These are phyloP conservation scores for Penstemon barbatus DNA, from an alignment of 257 asterid genomes.

Conservation along the genomic window DNA sequence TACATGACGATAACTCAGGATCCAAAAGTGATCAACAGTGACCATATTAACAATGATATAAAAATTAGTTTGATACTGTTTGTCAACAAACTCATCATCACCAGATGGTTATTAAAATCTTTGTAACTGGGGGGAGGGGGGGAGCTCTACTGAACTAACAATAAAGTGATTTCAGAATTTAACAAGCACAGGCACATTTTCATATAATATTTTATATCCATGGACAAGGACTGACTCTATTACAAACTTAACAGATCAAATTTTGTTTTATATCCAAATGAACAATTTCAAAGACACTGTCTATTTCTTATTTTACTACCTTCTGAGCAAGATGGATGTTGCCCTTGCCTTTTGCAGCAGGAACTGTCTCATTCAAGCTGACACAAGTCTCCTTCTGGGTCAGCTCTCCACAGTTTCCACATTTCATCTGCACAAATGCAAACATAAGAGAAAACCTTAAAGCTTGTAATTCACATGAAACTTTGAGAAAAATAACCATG, in stretches of 20 bases:
- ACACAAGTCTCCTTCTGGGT: constrained; percentile 68
- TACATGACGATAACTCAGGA: constrained; percentile 20
- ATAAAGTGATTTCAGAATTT: neutral
- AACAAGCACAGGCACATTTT: neutral
- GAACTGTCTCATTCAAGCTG: constrained; percentile 58
- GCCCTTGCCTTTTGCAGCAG: constrained; percentile 65
- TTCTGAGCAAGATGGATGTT: constrained; percentile 66
- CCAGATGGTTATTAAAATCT: too few species aligned
- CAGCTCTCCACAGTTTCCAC: constrained; percentile 79
- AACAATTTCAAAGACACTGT: neutral
- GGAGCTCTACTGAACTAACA: neutral
- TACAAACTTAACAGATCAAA: neutral
- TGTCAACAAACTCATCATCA: neutral
- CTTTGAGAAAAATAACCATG: too few species aligned
- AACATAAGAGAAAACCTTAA: neutral
- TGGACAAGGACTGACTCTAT: neutral
- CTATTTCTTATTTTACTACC: constrained; percentile 34
- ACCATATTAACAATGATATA: constrained; percentile 3
- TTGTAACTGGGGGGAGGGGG: too few species aligned
- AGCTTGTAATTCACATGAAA: neutral
- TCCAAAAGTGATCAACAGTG: constrained; percentile 8
- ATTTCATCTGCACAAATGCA: constrained; percentile 52
- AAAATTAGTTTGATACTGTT: constrained; percentile 13
- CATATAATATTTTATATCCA: too few species aligned
- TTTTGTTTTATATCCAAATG: neutral